Evolutionary conservation across 306 rosid species (phyloP).

Genomic region (Cucurbita pepo): DNA sequence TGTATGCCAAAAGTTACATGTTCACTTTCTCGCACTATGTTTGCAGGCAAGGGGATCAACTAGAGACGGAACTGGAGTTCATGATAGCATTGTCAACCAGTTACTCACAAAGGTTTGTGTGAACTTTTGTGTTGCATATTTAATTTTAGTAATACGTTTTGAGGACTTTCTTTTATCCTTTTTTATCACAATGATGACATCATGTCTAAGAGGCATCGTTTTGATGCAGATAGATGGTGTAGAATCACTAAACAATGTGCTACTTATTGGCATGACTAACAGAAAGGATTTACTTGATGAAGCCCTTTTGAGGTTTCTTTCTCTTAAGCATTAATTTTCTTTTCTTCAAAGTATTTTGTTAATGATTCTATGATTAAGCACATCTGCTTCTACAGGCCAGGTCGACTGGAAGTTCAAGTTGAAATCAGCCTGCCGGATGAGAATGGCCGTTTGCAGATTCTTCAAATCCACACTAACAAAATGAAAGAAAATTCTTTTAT

Average conservation of each 20-base stretch:
- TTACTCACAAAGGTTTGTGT: slow-evolving; percentile 84
- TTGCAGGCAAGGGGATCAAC: slow-evolving; percentile 94
- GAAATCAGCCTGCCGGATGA: slow-evolving; percentile 99
- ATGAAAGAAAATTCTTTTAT: slow-evolving; percentile 98
- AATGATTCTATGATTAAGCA: background rate
- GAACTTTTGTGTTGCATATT: slow-evolving; percentile 1
- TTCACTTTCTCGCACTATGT: slow-evolving; percentile 1
- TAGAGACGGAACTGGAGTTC: slow-evolving; percentile 97
- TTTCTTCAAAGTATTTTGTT: background rate
- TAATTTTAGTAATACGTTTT: background rate
- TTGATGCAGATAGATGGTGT: slow-evolving; percentile 93
- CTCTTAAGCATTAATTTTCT: background rate
- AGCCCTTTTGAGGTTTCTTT: slow-evolving; percentile 74
- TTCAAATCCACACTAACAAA: slow-evolving; percentile 90
- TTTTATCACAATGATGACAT: background rate
- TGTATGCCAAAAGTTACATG: background rate
- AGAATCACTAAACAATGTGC: slow-evolving; percentile 87
- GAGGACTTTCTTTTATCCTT: background rate
- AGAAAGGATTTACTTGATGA: slow-evolving; percentile 98
- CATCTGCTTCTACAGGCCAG: slow-evolving; percentile 44
- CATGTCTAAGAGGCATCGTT: slow-evolving; percentile 14
- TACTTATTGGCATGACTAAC: slow-evolving; percentile 99
- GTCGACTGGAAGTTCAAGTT: slow-evolving; percentile 94
- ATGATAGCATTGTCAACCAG: slow-evolving; percentile 95
- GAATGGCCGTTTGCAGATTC: slow-evolving; percentile 89